Conservation (phyloP, 345 rosid species). For the Rhodomyrtus tomentosa region DNA sequence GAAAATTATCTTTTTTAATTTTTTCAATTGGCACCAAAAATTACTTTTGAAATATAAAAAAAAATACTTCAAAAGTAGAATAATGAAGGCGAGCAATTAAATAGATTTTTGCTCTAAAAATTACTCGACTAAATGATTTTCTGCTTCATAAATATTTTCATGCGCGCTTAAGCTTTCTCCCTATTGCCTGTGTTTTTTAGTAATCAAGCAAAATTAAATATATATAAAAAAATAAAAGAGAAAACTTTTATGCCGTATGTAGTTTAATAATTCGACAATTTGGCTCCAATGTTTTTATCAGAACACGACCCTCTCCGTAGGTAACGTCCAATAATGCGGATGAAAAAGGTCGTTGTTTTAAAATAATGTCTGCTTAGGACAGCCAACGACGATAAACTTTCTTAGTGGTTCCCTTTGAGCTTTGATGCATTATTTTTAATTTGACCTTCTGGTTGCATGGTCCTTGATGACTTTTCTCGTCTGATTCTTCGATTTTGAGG, state of each 20-base stretch:
- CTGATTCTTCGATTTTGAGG: not conserved
- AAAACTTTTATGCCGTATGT: not conserved
- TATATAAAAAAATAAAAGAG: not conserved
- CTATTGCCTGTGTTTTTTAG: not conserved
- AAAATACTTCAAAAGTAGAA: too few relatives aligned
- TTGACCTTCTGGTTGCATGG: not conserved
- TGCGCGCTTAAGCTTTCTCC: too few relatives aligned
- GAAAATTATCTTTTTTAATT: too few relatives aligned
- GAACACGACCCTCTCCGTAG: not conserved
- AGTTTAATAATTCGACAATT: not conserved
- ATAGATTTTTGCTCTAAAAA: too few relatives aligned
- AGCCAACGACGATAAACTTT: not conserved
- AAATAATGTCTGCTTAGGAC: too few relatives aligned
- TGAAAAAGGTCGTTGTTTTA: not conserved
- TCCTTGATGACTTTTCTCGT: not conserved
- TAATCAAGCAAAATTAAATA: not conserved
- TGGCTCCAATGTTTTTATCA: not conserved
- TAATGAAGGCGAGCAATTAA: too few relatives aligned
- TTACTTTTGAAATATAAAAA: too few relatives aligned
- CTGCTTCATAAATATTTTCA: too few relatives aligned
- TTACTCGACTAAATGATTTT: fast-evolving
- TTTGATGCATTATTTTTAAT: not conserved
- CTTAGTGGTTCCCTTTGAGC: not conserved
- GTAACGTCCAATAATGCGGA: not conserved
- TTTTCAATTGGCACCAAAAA: too few relatives aligned